A percentile compares a stretch with the other conserved stretches of the same genome.
Evolutionary conservation across 257 asterid genomes (phyloP).

Genomic region (Verbascum thapsus): DNA sequence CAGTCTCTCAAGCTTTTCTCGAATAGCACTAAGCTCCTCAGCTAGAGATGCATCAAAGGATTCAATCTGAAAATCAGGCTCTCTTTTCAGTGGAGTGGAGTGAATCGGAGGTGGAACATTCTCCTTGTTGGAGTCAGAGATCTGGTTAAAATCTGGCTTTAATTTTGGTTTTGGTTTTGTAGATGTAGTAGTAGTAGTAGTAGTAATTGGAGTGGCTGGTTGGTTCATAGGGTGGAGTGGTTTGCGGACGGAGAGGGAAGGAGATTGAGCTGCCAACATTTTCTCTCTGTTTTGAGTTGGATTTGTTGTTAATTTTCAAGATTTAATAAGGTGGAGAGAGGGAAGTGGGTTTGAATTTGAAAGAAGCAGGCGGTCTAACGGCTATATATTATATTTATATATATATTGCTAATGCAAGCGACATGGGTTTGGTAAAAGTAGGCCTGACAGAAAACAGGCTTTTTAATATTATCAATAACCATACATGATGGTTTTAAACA

Average conservation of each 20-base stretch:
- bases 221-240: slow-evolving; percentile 57
- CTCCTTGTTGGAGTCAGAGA: slow-evolving; percentile 64
- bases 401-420: background rate
- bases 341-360: slow-evolving; percentile 41
- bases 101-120: slow-evolving; percentile 43
- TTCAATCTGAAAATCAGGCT: slow-evolving; percentile 18
- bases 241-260: slow-evolving; percentile 42
- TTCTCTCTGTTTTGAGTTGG: background rate
- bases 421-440: slow-evolving; percentile 26
- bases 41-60: slow-evolving; percentile 57
- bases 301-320: background rate
- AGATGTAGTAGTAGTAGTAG: background rate
- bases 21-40: slow-evolving; percentile 73
- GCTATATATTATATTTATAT: slow-evolving; percentile 4
- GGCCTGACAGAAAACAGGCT: background rate
- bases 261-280: slow-evolving; percentile 41
- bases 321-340: background rate
- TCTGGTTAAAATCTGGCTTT: background rate
- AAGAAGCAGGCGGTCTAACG: slow-evolving; percentile 38
- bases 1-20: slow-evolving; percentile 62
- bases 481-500: too few relatives aligned
- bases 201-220: slow-evolving; percentile 22
- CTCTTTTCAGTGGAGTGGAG: slow-evolving; percentile 29
- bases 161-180: slow-evolving; percentile 11
- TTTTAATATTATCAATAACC: background rate